Base-by-base conservation (phyloP, 164 flowering plant genomes). In the Chimonanthus salicifolius region DNA sequence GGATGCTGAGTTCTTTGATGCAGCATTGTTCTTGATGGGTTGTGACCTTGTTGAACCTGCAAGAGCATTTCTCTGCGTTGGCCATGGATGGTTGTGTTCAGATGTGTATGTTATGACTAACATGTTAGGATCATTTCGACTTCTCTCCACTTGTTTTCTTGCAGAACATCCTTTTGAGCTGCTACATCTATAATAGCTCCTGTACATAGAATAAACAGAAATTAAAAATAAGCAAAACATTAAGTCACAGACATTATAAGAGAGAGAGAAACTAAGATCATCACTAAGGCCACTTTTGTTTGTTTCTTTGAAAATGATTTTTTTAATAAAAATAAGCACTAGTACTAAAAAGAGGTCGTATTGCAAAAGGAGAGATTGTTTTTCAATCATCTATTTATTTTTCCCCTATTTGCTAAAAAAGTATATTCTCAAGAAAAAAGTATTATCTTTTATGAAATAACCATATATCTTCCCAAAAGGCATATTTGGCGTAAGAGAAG, bases 81-180 rank as follows among this genome's bases (percentile, higher is more conserved):
- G 98, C 98, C 98, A 92, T 60, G 98, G 97, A 73, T 93, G 98
- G 78, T 93, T 93, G 82, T 93, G 98, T 78, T 93, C 98, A 10
- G 94, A 93, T 4, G 98, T 93, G 87, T 93, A 93, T 43, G 98
- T 91, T 58, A 93, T 93, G 6, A 91, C 97, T 67, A 93, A 69
- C 98, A 93, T 91, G 84, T 88, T 93, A 0, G 98, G 94, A 82
- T 93, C 98, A 3, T 88, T 87, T 68, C 97, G 80, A 86, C 98
- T 91, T 44, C 97, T 66, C 79, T 92, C 98, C 1, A 92, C 98
- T 79, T 92, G 98, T 81, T 92, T 92, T 74, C 98, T 86, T 20
- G 98, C 98, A 5, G 92, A 87, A 73, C 98, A 93, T 43, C 98
- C 98, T 79, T 93, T 93, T 16, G 97, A 92, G 78, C 96, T 90